Base-by-base conservation (phyloP, 2,329 filamentous ascomycete genomes). In the Fusarium oxysporum region DNA sequence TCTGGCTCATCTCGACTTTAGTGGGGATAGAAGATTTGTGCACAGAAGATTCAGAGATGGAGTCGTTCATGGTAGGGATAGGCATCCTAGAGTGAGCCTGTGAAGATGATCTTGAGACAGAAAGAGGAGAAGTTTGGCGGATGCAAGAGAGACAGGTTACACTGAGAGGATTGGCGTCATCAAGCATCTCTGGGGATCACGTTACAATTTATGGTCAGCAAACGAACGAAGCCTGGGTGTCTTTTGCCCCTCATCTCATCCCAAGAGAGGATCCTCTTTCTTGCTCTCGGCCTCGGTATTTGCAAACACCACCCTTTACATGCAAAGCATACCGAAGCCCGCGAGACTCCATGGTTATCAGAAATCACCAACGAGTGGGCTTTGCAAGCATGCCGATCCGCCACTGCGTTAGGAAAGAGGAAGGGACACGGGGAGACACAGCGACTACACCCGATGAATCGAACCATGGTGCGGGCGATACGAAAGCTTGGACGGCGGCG, bases 11-110 rank as follows among this genome's bases (percentile, higher is more conserved):
- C 65, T 81, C 79, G 71, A 77, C 59, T 59, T 81, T 81, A 58
- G 75, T 72, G 28, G 77, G 71, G 41, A 78, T 62, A 12, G 71
- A 72, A n/a, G 77, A 56, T 59, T 82, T 83, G 58, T 81, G 76
- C 33, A 80, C 50, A 47, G 79, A 82, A 30, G 77, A 79, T 62
- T 81, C 79, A 16, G 82, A 81, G 55, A 80, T 74, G 38, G 80
- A 78, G 73, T 80, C 81, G 50, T 77, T 75, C 25, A 75, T 68
- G 19, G 72, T 68, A 40, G 68, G 70, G 63, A 76, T 76, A 61
- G 76, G 75, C 80, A 83, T 82, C 76, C 30, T 58, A 13, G 33
- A 8, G 30, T 50, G 45, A 23, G 48, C 32, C 48, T 35, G 19
- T 35, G 32, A 62, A 43, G 53, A 10, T 60, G 21, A 43, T 50